A percentile compares a stretch with the other conserved stretches of the same genome.
Evolutionary conservation across 805 yeast species (phyloP).

Genomic region (Ogataea trehaloabstinens): DNA sequence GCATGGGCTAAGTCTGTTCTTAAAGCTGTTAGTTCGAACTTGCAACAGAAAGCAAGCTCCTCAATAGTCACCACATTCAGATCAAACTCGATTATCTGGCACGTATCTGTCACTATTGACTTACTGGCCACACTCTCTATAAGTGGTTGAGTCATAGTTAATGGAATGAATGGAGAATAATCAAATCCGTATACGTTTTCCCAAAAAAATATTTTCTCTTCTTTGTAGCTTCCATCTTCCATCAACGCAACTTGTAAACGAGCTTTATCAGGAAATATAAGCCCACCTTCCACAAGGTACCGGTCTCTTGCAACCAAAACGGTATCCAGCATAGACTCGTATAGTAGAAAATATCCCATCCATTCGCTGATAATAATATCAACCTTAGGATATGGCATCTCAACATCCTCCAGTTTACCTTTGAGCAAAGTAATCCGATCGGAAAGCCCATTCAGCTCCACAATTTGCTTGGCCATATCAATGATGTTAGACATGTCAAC

Average conservation of each 20-base stretch:
- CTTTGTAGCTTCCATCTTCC: slow-evolving; percentile 89
- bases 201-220: slow-evolving; percentile 92
- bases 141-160: slow-evolving; percentile 90
- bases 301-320: slow-evolving; percentile 92
- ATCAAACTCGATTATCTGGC: slow-evolving; percentile 76
- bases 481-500: slow-evolving; percentile 97
- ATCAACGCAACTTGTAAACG: slow-evolving; percentile 86
- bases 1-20: slow-evolving; percentile 87
- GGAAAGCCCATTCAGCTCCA: slow-evolving; percentile 74
- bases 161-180: slow-evolving; percentile 81
- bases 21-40: slow-evolving; percentile 70
- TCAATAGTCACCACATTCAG: slow-evolving; percentile 83
- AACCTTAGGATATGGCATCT: slow-evolving; percentile 79
- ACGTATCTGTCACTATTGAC: slow-evolving; percentile 69
- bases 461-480: slow-evolving; percentile 91
- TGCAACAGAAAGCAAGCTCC: slow-evolving; percentile 71
- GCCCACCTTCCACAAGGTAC: slow-evolving; percentile 78
- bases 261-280: slow-evolving; percentile 93
- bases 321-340: slow-evolving; percentile 97
- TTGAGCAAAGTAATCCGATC: slow-evolving; percentile 85
- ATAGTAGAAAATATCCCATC: slow-evolving; percentile 97
- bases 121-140: slow-evolving; percentile 89
- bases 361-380: slow-evolving; percentile 96
- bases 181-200: slow-evolving; percentile 97
- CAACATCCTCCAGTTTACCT: slow-evolving; percentile 94